Percentiles rank a stretch among this genome's conserved stretches.
Evolutionary conservation across 208 protist genomes (phyloP).

Genomic region (Acanthamoeba castellanii): DNA sequence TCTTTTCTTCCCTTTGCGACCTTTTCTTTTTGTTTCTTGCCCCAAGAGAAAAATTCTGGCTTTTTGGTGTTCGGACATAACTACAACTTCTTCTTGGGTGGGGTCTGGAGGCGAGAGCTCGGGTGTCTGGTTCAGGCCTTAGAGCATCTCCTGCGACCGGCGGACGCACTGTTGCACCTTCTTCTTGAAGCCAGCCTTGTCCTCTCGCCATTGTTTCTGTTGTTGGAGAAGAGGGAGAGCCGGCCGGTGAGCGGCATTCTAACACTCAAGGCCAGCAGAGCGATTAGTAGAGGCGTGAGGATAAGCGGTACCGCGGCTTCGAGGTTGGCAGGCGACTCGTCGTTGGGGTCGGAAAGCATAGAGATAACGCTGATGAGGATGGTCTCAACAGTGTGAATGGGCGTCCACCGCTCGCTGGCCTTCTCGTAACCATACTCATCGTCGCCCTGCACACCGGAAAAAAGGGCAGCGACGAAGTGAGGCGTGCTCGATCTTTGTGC

Average conservation of each 20-base stretch:
- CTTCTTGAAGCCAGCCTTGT: constrained; percentile 86
- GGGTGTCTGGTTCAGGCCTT: not conserved
- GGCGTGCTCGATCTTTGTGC: not conserved
- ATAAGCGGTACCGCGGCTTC: constrained; percentile 90
- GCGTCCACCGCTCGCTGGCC: constrained; percentile 89
- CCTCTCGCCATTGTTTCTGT: constrained; percentile 85
- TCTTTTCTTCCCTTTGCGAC: not conserved
- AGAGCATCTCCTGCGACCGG: constrained; percentile 79
- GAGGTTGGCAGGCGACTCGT: constrained; percentile 93
- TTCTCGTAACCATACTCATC: constrained; percentile 91
- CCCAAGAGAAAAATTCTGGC: too few relatives aligned
- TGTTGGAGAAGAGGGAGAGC: constrained; percentile 47
- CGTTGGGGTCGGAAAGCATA: constrained; percentile 92
- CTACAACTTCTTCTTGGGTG: too few relatives aligned
- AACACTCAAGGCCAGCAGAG: constrained; percentile 13
- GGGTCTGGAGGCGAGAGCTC: too few relatives aligned
- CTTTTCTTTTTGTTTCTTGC: not conserved
- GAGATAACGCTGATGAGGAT: constrained; percentile 92
- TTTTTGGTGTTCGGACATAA: too few relatives aligned
- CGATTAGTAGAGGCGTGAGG: not conserved
- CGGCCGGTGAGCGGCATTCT: not conserved
- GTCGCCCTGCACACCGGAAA: not conserved
- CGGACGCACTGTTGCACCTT: constrained; percentile 85
- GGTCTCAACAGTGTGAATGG: constrained; percentile 90
- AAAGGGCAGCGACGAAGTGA: not conserved